These are phyloP conservation scores for Capsicum rhomboideum DNA, from an alignment of 257 asterid genomes.

Conservation along the genomic window DNA sequence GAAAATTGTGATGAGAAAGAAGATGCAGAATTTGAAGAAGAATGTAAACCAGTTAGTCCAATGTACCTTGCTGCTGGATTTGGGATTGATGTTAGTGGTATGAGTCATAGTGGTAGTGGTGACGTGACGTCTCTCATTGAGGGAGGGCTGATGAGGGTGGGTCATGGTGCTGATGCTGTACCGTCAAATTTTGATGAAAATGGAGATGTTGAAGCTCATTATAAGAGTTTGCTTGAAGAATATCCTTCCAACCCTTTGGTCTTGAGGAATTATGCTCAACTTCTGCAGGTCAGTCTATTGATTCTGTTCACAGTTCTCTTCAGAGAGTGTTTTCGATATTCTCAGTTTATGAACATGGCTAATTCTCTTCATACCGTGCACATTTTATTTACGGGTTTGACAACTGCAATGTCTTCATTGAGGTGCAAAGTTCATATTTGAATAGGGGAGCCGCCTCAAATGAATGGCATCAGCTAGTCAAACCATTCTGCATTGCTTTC, in stretches of 20 bases:
- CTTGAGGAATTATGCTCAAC: conserved; percentile 54
- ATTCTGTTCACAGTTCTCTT: neutral
- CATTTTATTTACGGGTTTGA: neutral
- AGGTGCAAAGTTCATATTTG: neutral
- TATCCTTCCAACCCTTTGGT: conserved; percentile 51
- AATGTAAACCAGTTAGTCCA: neutral
- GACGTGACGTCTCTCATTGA: neutral
- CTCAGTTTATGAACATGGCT: neutral
- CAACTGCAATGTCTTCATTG: neutral
- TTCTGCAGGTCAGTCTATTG: conserved; percentile 47
- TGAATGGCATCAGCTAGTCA: neutral
- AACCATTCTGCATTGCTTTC: no score
- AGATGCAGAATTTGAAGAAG: conserved; percentile 11
- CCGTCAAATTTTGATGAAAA: conserved; percentile 7
- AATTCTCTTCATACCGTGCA: neutral
- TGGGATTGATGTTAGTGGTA: neutral
- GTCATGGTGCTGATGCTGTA: neutral
- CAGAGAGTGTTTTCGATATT: neutral
- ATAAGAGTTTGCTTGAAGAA: conserved; percentile 20
- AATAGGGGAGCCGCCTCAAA: neutral
- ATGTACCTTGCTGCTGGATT: conserved; percentile 10
- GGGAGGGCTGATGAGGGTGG: neutral
- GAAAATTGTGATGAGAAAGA: conserved; percentile 9
- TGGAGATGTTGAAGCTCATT: conserved; percentile 29
- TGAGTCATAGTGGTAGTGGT: neutral